These are phyloP conservation scores for Ceriops decandra DNA, from an alignment of 345 rosid genomes.

Conservation along the genomic window DNA sequence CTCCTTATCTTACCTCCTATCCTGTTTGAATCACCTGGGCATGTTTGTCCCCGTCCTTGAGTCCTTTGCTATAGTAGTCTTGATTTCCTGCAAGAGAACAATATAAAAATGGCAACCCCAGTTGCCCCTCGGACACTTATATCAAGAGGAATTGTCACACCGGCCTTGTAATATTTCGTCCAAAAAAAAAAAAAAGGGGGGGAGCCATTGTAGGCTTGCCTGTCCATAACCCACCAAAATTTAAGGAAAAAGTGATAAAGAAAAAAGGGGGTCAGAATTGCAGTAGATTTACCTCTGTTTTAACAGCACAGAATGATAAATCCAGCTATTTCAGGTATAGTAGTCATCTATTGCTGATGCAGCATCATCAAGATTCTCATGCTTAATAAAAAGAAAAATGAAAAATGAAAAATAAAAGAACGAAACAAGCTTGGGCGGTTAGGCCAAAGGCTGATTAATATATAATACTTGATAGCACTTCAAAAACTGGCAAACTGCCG, in stretches of 20 bases:
- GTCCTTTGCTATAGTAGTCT: background rate
- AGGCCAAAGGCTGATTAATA: background rate
- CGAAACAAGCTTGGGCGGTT: background rate
- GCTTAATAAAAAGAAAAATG: background rate
- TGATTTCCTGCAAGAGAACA: slow-evolving; percentile 1
- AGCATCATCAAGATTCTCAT: slow-evolving; percentile 92
- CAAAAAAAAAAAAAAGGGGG: background rate
- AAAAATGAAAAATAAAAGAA: background rate
- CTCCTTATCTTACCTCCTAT: background rate
- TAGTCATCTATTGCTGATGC: slow-evolving; percentile 65
- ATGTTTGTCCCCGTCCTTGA: slow-evolving; percentile 9
- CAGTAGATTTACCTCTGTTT: background rate
- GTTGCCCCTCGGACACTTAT: background rate
- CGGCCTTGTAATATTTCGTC: background rate
- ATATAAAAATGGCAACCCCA: background rate
- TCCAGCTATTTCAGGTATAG: slow-evolving; percentile 22
- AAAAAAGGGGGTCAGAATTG: background rate
- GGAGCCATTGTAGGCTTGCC: background rate
- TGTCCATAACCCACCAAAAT: background rate
- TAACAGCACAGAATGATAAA: slow-evolving; percentile 12
- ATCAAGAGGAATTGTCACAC: slow-evolving; percentile 1
- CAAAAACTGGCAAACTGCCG: background rate
- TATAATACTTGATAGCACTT: background rate
- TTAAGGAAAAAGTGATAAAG: background rate
- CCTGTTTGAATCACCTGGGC: background rate